Percentiles rank a stretch among this genome's conserved stretches.
Conservation (phyloP, 2,329 filamentous ascomycete species). For the Hymenoscyphus infarciens region DNA sequence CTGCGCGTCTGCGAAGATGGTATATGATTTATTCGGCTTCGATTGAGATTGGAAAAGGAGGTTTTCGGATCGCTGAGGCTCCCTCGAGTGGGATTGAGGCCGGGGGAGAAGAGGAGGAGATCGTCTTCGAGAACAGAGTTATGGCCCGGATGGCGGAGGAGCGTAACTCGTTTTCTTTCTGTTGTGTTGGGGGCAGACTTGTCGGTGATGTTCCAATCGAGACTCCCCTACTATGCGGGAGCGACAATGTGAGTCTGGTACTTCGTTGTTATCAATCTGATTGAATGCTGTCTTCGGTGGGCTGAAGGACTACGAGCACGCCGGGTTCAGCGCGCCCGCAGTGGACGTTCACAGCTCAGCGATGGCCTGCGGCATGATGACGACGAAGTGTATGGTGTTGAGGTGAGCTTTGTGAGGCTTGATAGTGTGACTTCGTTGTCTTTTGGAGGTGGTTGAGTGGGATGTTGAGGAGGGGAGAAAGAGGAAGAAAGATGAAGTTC, state of each 20-base stretch:
- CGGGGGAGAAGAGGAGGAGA: neutral
- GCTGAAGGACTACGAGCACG: slow-evolving; percentile 77
- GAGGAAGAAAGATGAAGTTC: slow-evolving; percentile 23
- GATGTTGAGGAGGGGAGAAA: slow-evolving; percentile 24
- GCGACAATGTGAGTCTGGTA: slow-evolving; percentile 50
- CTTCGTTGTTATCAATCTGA: slow-evolving; percentile 65
- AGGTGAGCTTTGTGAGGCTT: slow-evolving; percentile 32
- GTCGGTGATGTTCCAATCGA: slow-evolving; percentile 33
- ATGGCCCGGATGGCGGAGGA: slow-evolving; percentile 23
- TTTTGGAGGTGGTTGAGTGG: slow-evolving; percentile 36
- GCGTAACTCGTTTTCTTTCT: slow-evolving; percentile 23
- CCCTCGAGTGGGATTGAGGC: slow-evolving; percentile 10
- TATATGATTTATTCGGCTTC: slow-evolving; percentile 10
- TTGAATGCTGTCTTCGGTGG: slow-evolving; percentile 67
- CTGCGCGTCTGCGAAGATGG: slow-evolving; percentile 5
- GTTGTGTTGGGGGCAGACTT: neutral
- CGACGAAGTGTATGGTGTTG: slow-evolving; percentile 55
- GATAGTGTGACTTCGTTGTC: slow-evolving; percentile 65
- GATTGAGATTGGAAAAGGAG: slow-evolving; percentile 20
- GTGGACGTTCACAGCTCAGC: slow-evolving; percentile 90
- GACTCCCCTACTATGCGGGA: slow-evolving; percentile 19
- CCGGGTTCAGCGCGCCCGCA: slow-evolving; percentile 59
- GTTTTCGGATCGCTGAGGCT: slow-evolving; percentile 14
- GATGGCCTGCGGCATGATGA: slow-evolving; percentile 73
- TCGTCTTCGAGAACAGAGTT: slow-evolving; percentile 27